Evolutionary conservation across 2,329 filamentous ascomycete species (phyloP).

Genomic region (Colletotrichum gloeosporioides): DNA sequence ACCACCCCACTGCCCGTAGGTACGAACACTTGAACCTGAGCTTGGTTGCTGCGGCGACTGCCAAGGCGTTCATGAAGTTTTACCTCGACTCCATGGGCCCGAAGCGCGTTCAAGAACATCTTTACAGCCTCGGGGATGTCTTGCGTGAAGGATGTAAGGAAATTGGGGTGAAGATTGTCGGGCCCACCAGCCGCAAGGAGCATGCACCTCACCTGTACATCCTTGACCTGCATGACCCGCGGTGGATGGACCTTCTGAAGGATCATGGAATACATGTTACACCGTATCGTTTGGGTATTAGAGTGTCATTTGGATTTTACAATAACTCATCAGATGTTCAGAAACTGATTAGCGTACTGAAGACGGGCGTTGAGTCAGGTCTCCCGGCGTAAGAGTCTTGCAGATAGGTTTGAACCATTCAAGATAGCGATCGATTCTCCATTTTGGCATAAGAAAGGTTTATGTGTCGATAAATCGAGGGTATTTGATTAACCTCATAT

Average conservation of each 20-base stretch:
- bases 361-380: not conserved
- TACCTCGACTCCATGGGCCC: constrained; percentile 30
- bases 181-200: constrained; percentile 21
- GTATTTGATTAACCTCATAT: no score
- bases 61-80: constrained; percentile 28
- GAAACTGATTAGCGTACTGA: constrained; percentile 10
- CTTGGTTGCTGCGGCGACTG: constrained; percentile 26
- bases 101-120: constrained; percentile 27
- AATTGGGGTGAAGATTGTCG: constrained; percentile 28
- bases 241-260: constrained; percentile 27
- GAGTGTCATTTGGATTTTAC: constrained; percentile 33
- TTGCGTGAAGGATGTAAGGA: constrained; percentile 24
- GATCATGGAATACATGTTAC: constrained; percentile 23
- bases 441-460: no score
- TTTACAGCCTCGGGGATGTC: constrained; percentile 28
- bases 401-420: not conserved
- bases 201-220: constrained; percentile 35
- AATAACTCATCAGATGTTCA: constrained; percentile 26
- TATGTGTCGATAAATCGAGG: no score
- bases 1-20: constrained; percentile 29
- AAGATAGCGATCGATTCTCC: no score
- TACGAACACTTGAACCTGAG: constrained; percentile 36
- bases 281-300: constrained; percentile 28
- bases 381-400: not conserved
- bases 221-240: constrained; percentile 25